Base-by-base conservation (phyloP, 495 filamentous ascomycete species). In the Apiosordaria backusii region DNA sequence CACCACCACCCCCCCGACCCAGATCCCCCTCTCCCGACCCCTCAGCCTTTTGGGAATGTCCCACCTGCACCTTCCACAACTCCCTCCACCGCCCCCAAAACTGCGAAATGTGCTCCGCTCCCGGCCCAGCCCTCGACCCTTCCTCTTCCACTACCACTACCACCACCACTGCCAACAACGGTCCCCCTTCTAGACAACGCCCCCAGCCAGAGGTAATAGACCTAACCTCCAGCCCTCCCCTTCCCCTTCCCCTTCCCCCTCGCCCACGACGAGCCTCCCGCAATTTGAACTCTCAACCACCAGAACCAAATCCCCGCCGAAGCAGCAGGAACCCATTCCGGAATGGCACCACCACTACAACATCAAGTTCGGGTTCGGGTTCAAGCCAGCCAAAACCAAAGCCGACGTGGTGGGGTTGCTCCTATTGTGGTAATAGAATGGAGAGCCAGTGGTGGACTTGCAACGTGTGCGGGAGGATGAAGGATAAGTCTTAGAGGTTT, bases 21-120 rank as follows among this genome's bases (percentile, higher is more conserved):
- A 15, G 53, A 2, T 40, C 68, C 19, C n/a, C 40, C 19, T 22
- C 21, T 35, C 27, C 63, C n/a, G 22, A 26, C 23, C 45, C 3
- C 22, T 24, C 24, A 16, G 65, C 61, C 22, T 67, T 68, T 23
- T 97, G 94, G 94, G 81, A 83, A 13, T 98, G 94, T 68, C 80
- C 81, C 22, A 81, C 86, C 35, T 97, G 94, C 72, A 98, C 94
- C 0, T 83, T 95, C n/a, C 85, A 88, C 60, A 98, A 98, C 70
- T 87, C 90, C 3, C 67, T 40, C 82, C 26, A 84, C 77, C 23
- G 35, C 35, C 35, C 92, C 82, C 68, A 81, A 91, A 10, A 84
- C 69, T 97, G 93, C 74, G 92, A 93, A 70, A 92, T 87, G 2
- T 97, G 93, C 72, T 87, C 83, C 5, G 78, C 81, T 1, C 88